Percentiles rank a stretch among this genome's conserved stretches.
These are phyloP conservation scores for Tetramitus jugosus DNA, from an alignment of 208 protist genomes.

Conservation along the genomic window DNA sequence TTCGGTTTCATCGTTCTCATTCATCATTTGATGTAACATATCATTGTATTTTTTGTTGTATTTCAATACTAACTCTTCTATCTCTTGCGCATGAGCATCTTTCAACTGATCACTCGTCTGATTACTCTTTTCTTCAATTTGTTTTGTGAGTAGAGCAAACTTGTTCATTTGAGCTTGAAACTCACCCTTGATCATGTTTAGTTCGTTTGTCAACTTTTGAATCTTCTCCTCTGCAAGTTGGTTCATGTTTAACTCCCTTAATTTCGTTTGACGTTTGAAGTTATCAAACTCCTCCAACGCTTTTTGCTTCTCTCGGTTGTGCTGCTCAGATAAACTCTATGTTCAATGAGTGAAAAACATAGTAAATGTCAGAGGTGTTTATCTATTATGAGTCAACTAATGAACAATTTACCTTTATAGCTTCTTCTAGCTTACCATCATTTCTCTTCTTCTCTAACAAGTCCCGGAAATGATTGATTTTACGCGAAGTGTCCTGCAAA, in stretches of 20 bases:
- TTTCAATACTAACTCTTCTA: conserved; percentile 59
- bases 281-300: conserved; percentile 42
- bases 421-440: conserved; percentile 48
- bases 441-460: conserved; percentile 46
- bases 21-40: conserved; percentile 75
- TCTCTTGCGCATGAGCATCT: conserved; percentile 46
- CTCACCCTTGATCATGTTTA: conserved; percentile 17
- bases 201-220: conserved; percentile 10
- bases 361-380: no score
- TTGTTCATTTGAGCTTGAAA: conserved; percentile 8
- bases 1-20: conserved; percentile 61
- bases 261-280: conserved; percentile 42
- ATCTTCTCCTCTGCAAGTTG: conserved; percentile 13
- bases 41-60: conserved; percentile 81
- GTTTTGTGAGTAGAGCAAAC: conserved; percentile 20
- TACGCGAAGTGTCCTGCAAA: conserved; percentile 50
- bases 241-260: conserved; percentile 36
- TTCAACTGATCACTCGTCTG: conserved; percentile 39
- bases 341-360: conserved; percentile 23
- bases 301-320: conserved; percentile 42
- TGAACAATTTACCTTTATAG: conserved; percentile 36
- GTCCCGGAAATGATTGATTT: conserved; percentile 44
- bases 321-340: conserved; percentile 34
- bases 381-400: conserved; percentile 30
- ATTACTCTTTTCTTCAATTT: conserved; percentile 33